Base-by-base conservation (phyloP, 2,329 filamentous ascomycete species). In the Hymenotorrendiella dingleyae region DNA sequence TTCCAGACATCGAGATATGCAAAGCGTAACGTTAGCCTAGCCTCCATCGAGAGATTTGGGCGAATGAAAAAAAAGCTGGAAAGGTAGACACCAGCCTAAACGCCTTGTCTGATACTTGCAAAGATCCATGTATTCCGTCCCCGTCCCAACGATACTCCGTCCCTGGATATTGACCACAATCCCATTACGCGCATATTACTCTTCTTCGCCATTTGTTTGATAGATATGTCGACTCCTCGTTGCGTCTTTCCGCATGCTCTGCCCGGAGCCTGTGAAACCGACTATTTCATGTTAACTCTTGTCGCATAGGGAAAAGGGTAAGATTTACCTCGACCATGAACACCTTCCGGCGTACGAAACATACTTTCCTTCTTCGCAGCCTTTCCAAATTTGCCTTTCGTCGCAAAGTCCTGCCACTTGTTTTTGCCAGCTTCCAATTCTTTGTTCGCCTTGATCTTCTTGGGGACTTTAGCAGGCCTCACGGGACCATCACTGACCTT, bases 201-300 rank as follows among this genome's bases (percentile, higher is more conserved):
- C 84, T 58, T 86, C 71, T 46, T 89, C 84, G 42, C 85, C 83
- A 58, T 76, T 81, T 55, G 82, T 74, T 64, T 91, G 80, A 65
- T 94, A 94, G 53, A 93, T 82, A 61, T 95, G 88, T 57, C 88
- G 83, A 62, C 78, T 84, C 59, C 90, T 77, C 49, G 82, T 80
- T 36, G 80, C 79, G 62, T 96, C 93, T 66, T 95, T 96, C 56
- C 89, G 86, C 93, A 97, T 97, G 53, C 84, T 76, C 66, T 95
- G 88, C 46, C 93, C 93, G 42, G 90, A 96, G 49, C 93, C 93
- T 7, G 88, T 95, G 61, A 98, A 96, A 24, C 93, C 93, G 60
- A 98, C 93, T 96, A 53, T 6, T 47, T 16, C 34, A 45, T 41
- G 59, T 68, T 56, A 66, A 62, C 41, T 39, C n/a, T 37, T 21